A percentile compares a stretch with the other conserved stretches of the same genome.
Conservation (phyloP, 768 basidiomycete genomes). For the Mycena vitilis region DNA sequence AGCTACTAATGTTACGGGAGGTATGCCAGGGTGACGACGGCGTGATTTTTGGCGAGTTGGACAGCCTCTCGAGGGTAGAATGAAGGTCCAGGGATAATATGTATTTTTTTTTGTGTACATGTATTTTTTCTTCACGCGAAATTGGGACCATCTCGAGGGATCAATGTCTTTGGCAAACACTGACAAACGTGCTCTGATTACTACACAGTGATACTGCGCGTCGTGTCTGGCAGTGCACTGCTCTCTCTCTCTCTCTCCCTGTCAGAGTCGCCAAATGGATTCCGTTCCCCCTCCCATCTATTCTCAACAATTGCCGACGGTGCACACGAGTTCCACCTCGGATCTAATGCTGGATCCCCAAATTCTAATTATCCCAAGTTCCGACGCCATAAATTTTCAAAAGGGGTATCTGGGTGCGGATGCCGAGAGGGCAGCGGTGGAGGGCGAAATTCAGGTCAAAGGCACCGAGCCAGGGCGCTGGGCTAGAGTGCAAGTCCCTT, state of each 20-base stretch:
- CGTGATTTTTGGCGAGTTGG: conserved; percentile 81
- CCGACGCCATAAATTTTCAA: conserved; percentile 82
- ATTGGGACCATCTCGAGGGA: no score
- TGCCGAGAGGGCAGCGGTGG: conserved; percentile 83
- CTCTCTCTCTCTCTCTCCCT: no score
- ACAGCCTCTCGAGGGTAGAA: conserved; percentile 80
- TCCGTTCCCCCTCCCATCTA: conserved; percentile 69
- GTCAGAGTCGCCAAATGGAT: conserved; percentile 47
- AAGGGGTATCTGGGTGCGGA: conserved; percentile 88
- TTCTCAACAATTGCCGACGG: conserved; percentile 56
- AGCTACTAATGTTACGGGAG: conserved; percentile 77
- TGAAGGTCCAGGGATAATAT: conserved; percentile 43
- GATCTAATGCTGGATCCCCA: conserved; percentile 58
- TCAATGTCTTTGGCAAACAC: no score
- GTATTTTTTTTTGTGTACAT: conserved; percentile 23
- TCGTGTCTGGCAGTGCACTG: no score
- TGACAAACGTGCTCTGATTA: no score
- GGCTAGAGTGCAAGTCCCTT: conserved; percentile 74
- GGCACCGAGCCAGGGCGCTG: conserved; percentile 68
- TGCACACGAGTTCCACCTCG: conserved; percentile 37
- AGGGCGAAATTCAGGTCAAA: conserved; percentile 91
- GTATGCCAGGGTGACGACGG: conserved; percentile 75
- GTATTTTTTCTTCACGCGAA: no score
- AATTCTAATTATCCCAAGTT: conserved; percentile 79
- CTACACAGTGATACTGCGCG: no score